These are phyloP conservation scores for Syzygium malaccense DNA, from an alignment of 441 rosid species.

Conservation along the genomic window DNA sequence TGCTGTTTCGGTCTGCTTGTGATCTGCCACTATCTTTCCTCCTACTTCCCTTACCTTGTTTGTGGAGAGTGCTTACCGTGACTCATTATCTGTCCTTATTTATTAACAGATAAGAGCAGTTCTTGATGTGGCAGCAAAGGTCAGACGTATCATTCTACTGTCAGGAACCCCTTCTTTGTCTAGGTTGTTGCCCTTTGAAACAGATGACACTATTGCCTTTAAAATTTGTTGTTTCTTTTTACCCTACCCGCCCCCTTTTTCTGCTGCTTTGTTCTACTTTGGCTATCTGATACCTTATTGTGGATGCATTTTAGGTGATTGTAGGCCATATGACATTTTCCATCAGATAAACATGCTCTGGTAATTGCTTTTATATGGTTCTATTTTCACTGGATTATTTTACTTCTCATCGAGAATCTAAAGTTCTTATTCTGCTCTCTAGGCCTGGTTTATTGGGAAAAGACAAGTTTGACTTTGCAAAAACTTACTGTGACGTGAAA, in stretches of 20 bases:
- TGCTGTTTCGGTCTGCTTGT: not conserved
- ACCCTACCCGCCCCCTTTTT: not conserved
- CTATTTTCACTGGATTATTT: not conserved
- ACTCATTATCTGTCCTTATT: not conserved
- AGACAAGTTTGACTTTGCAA: constrained; percentile 80
- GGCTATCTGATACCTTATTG: constrained; percentile 22
- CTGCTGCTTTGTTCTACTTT: constrained; percentile 7
- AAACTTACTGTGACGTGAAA: constrained; percentile 74
- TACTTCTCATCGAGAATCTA: constrained; percentile 8
- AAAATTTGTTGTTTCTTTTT: not conserved
- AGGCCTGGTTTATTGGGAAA: constrained; percentile 98
- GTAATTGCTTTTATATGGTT: constrained; percentile 44
- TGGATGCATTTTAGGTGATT: constrained; percentile 47
- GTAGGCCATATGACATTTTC: constrained; percentile 94
- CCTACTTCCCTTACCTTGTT: not conserved
- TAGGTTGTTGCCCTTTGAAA: constrained; percentile 51
- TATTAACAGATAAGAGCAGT: constrained; percentile 64
- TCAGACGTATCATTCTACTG: constrained; percentile 68
- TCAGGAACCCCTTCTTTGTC: constrained; percentile 98
- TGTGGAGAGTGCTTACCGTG: not conserved
- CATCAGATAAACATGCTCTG: constrained; percentile 94
- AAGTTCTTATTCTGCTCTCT: constrained; percentile 19
- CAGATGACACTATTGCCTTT: not conserved
- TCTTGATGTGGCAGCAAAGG: constrained; percentile 76
- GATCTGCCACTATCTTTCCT: not conserved